Conservation (phyloP, 768 basidiomycete species). For the Fibroporia radiculosa region DNA sequence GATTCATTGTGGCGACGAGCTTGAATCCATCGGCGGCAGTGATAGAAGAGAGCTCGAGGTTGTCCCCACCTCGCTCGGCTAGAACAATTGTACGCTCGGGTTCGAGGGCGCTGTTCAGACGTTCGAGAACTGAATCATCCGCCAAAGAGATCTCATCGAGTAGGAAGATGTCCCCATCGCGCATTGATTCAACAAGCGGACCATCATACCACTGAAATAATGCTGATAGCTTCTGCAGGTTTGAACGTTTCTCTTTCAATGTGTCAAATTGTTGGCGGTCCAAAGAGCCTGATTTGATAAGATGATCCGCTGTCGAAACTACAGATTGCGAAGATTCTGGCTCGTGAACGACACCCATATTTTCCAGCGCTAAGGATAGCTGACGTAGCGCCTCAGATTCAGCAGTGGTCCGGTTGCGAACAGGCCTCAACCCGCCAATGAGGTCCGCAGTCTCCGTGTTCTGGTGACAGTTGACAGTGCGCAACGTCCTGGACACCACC, state of each 20-base stretch:
- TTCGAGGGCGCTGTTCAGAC: slow-evolving; percentile 96
- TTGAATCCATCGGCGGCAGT: slow-evolving; percentile 67
- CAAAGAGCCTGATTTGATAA: slow-evolving; percentile 22
- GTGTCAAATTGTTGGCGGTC: slow-evolving; percentile 23
- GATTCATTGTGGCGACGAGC: slow-evolving; percentile 97
- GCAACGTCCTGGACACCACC: slow-evolving; percentile 48
- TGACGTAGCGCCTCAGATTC: slow-evolving; percentile 45
- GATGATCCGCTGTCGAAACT: slow-evolving; percentile 17
- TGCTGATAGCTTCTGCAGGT: slow-evolving; percentile 47
- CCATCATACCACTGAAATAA: slow-evolving; percentile 98
- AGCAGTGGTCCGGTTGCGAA: slow-evolving; percentile 61
- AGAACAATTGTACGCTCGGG: slow-evolving; percentile 81
- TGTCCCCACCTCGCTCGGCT: slow-evolving; percentile 83
- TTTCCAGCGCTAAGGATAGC: slow-evolving; percentile 31
- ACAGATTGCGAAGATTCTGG: slow-evolving; percentile 21
- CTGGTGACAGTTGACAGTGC: slow-evolving; percentile 90
- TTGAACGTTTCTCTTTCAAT: slow-evolving; percentile 36
- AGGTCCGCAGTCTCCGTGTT: slow-evolving; percentile 98
- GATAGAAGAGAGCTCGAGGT: slow-evolving; percentile 59
- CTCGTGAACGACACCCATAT: slow-evolving; percentile 25
- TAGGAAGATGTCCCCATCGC: slow-evolving; percentile 72
- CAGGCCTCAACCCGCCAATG: slow-evolving; percentile 86
- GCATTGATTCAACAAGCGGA: slow-evolving; percentile 92
- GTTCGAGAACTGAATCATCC: slow-evolving; percentile 95
- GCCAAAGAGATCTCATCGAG: slow-evolving; percentile 97